Evolutionary conservation across 148 eudicot genomes (phyloP).

Genomic region (Amaranthus cruentus): DNA sequence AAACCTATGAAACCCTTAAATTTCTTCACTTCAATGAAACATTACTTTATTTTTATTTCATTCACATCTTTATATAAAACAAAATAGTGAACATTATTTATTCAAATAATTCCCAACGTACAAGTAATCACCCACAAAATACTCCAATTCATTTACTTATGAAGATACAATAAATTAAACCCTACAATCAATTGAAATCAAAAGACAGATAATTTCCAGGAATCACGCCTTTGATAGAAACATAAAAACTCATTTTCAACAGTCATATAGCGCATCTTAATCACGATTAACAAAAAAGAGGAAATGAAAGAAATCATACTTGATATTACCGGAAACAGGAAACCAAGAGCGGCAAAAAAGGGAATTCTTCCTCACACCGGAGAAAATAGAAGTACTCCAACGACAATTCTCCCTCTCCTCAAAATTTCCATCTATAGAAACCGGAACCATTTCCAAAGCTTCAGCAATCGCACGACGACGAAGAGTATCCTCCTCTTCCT

Average conservation of each 20-base stretch:
- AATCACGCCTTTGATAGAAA: neutral
- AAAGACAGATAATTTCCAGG: neutral
- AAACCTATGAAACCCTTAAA: too few relatives aligned
- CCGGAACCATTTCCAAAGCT: constrained; percentile 39
- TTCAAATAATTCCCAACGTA: too few relatives aligned
- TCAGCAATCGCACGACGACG: constrained; percentile 77
- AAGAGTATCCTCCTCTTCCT: constrained; percentile 70
- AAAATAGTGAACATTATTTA: too few relatives aligned
- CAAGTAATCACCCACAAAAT: too few relatives aligned
- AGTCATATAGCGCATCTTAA: neutral
- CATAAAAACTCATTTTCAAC: neutral
- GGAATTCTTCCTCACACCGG: constrained; percentile 50
- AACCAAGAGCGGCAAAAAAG: constrained; percentile 79
- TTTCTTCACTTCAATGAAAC: too few relatives aligned
- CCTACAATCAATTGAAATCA: neutral
- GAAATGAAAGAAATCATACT: constrained; percentile 26
- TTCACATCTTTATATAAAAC: too few relatives aligned
- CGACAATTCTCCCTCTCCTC: constrained; percentile 24
- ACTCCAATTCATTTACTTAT: too few relatives aligned
- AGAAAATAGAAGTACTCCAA: constrained; percentile 45
- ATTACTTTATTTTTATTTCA: too few relatives aligned
- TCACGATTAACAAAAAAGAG: neutral
- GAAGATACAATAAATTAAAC: neutral
- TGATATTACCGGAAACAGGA: constrained; percentile 43
- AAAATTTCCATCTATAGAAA: neutral